These are phyloP conservation scores for Volvox carteri DNA, from an alignment of 163 green algal species.

Conservation along the genomic window DNA sequence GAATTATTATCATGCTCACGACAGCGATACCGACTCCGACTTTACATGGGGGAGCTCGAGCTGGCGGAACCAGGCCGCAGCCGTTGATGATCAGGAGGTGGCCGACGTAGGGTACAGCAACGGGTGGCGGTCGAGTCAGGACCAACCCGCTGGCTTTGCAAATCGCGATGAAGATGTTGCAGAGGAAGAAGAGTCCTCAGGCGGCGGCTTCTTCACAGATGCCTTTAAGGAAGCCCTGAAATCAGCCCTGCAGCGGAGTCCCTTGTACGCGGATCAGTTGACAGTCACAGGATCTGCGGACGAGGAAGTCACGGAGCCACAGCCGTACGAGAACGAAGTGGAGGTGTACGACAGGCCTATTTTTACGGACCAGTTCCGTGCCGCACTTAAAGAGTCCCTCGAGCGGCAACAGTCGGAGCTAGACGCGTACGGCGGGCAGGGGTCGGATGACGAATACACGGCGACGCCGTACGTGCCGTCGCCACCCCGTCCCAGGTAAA, in stretches of 20 bases:
- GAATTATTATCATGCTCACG: slow-evolving; percentile 3
- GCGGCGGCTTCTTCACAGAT: slow-evolving; percentile 27
- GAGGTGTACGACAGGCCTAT: not conserved
- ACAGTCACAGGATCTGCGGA: not conserved
- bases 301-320: slow-evolving; percentile 13
- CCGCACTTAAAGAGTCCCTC: slow-evolving; percentile 9
- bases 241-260: slow-evolving; percentile 26
- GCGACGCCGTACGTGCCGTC: slow-evolving; percentile 1
- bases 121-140: too few species aligned
- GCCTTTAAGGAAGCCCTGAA: slow-evolving; percentile 38
- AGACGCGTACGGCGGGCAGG: not conserved
- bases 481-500: not conserved
- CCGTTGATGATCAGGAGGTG: not conserved
- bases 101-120: not conserved
- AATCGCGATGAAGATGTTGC: not conserved
- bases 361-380: slow-evolving; percentile 27
- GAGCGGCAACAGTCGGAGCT: slow-evolving; percentile 29
- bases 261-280: not conserved
- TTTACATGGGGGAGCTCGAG: not conserved
- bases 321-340: slow-evolving; percentile 32
- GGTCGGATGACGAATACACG: slow-evolving; percentile 31
- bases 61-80: not conserved
- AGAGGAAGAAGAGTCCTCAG: not conserved
- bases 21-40: not conserved
- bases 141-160: too few species aligned